Evolutionary conservation across 306 rosid genomes (phyloP), one percentile per base, ranked within the genome.

Genomic region (Leucaena leucocephala): DNA sequence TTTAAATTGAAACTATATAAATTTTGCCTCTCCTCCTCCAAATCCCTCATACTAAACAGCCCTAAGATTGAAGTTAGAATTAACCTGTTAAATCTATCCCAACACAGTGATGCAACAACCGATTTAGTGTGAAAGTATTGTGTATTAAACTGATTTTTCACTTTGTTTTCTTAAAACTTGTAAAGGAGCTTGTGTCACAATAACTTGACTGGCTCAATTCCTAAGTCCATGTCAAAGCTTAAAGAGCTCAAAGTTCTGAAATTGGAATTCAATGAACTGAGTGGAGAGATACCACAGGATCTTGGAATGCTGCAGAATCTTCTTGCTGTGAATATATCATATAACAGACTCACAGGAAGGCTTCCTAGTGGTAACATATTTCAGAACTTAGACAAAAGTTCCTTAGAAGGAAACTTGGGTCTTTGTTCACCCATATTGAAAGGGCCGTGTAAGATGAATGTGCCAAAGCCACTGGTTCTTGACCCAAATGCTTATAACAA

Each of bases 401-500:
- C 98, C 16, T 73, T 95, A 80, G 91, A 91, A 83, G 98, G 98
- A 67, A 95, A 95, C 84, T 65, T 84, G 7, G 98, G 98, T 38
- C 87, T 95, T 55, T 95, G 98, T 78, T 88, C 98, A 42, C 96
- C 94, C 16, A 82, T 95, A 82, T 66, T 95, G 76, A 79, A 89
- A 76, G 98, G 98, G 52, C 98, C 98, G n/a, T 95, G 98, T 38
- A 90, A 68, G 75, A 81, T 92, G 96, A 83, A 95, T 82, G 97
- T 91, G 12, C 86, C 98, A 7, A 95, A 95, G 84, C 98, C 98
- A 21, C 92, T 95, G 55, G 98, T 92, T 5, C 90, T 95, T 71
- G 97, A 92, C 58, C 98, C 98, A 34, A 87, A 88, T 84, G 95
- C 90, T 4, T 89, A 84, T 81, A 63, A 70, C 81, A 80, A 57